Percentiles rank a stretch among this genome's conserved stretches.
phyloP scores from a whole-genome alignment of 495 filamentous ascomycete genomes.

The Xylaria palmicola region DNA sequence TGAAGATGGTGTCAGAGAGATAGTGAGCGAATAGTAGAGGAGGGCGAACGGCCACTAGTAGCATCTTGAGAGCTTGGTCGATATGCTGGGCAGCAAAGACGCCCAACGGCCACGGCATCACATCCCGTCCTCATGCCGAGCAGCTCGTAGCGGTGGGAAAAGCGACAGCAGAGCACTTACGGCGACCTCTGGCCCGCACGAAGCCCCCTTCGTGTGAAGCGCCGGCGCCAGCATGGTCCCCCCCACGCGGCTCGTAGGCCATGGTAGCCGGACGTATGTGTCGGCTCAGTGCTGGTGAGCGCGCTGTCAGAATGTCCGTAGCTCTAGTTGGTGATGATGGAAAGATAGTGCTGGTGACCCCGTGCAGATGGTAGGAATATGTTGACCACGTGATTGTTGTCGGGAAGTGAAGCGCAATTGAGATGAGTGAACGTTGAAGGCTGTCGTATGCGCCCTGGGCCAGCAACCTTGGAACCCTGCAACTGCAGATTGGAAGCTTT shows the following conservation, averaged over 20 bases:
- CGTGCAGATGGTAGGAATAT: constrained; percentile 4
- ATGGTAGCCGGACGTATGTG: constrained; percentile 28
- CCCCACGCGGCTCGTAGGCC: constrained; percentile 45
- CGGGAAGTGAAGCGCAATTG: background rate
- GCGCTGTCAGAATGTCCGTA: background rate
- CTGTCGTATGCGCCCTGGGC: background rate
- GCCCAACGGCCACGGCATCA: background rate
- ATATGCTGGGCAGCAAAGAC: background rate
- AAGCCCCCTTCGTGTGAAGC: constrained; percentile 41
- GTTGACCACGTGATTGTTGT: background rate
- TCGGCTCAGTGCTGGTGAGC: background rate
- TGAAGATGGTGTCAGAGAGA: background rate
- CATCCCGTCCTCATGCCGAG: background rate
- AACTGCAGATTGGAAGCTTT: constrained; percentile 5
- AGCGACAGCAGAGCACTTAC: constrained; percentile 34
- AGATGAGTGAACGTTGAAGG: background rate
- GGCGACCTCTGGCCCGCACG: constrained; percentile 42
- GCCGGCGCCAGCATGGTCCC: constrained; percentile 37
- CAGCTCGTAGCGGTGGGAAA: background rate
- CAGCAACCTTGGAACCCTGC: background rate
- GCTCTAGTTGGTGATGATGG: background rate
- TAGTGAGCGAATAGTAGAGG: background rate
- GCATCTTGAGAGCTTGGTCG: background rate
- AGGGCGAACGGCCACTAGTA: background rate
- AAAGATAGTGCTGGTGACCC: background rate